phyloP scores from a whole-genome alignment of 83 land plant species.

The Thuja plicata region DNA sequence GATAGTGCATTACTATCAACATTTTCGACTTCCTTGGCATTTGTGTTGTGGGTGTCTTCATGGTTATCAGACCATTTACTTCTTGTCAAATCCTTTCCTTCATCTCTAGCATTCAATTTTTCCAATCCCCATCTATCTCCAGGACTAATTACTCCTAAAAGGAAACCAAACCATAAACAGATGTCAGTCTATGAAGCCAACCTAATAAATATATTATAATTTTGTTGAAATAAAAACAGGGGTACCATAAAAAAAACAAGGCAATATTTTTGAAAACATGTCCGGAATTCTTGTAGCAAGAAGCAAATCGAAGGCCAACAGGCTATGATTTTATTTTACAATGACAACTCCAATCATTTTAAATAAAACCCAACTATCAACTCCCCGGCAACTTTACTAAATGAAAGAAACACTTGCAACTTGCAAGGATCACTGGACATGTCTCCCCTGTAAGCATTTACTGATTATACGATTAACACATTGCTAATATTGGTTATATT shows the following conservation, averaged over 20 bases:
- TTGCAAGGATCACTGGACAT: not conserved
- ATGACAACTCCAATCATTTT: too few species aligned
- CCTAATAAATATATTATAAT: not conserved
- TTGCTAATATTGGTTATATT: not conserved
- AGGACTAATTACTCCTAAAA: constrained; percentile 19
- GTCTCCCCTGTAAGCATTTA: not conserved
- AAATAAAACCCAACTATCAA: too few species aligned
- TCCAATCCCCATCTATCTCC: constrained; percentile 45
- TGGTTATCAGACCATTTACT: constrained; percentile 65
- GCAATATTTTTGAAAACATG: too few species aligned
- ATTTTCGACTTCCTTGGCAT: constrained; percentile 6
- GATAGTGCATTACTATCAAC: constrained; percentile 49
- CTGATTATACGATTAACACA: not conserved
- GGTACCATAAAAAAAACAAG: not conserved
- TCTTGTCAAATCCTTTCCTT: constrained; percentile 50
- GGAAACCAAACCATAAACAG: not conserved
- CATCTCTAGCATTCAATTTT: constrained; percentile 19
- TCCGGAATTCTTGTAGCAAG: too few species aligned
- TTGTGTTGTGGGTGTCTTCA: constrained; percentile 32
- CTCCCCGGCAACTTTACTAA: not conserved
- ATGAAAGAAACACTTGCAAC: not conserved
- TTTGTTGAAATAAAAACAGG: not conserved
- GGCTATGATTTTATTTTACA: too few species aligned
- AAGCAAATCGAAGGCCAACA: too few species aligned
- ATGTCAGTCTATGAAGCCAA: not conserved